Evolutionary conservation across 345 rosid species (phyloP).

Genomic region (Sisymbrium irio): DNA sequence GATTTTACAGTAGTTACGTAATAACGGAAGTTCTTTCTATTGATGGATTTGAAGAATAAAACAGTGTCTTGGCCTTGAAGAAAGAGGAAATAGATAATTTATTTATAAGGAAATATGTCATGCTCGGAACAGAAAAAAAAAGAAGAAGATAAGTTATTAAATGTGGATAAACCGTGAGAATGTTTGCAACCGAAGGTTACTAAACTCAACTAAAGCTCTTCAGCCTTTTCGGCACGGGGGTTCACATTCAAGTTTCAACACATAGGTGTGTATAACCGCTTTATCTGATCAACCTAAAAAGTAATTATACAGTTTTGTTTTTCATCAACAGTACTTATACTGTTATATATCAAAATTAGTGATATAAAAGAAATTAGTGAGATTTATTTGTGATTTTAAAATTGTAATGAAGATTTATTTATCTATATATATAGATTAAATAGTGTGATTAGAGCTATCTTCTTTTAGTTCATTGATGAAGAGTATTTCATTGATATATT

Average conservation of each 20-base stretch:
- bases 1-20: no score
- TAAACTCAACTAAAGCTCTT: constrained; percentile 29
- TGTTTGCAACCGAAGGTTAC: constrained; percentile 32
- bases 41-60: not conserved
- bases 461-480: no score
- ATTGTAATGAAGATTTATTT: no score
- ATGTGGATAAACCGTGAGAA: constrained; percentile 26
- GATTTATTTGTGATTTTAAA: no score
- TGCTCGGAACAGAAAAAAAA: not conserved
- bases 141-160: not conserved
- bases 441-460: no score
- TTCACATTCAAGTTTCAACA: constrained; percentile 33
- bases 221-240: constrained; percentile 33
- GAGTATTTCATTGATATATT: no score
- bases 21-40: no score
- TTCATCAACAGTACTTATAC: no score
- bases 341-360: no score
- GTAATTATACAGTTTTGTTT: not conserved
- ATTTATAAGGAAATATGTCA: constrained; percentile 14
- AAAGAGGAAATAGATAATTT: not conserved
- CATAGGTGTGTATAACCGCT: not conserved
- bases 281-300: not conserved
- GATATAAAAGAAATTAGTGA: no score
- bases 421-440: no score
- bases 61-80: constrained; percentile 5